Evolutionary conservation across 805 yeast species (phyloP), one percentile per base, ranked within the genome.

Genomic region (Saccharomycopsis microspora): DNA sequence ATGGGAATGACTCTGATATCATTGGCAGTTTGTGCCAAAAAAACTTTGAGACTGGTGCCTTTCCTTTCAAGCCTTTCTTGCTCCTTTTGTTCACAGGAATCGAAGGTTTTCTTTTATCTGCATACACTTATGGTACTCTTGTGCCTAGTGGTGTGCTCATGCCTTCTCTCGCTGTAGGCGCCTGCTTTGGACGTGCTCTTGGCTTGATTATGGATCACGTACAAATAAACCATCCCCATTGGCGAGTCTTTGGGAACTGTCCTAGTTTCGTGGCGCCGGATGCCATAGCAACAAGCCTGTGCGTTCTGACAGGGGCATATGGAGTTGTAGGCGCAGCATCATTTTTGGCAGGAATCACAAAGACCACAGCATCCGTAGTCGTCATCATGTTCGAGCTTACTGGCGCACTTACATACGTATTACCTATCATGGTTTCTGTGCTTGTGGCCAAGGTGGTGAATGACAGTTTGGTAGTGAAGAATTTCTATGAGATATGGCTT

Each of bases 311-410:
- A 0, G 89, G 93, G 0, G 85, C 89, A 0, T 87, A 86, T 58
- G 95, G 95, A 0, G 82, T 86, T 6, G 85, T 87, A 28, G 95
- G 96, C 0, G 87, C 95, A 0, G 95, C 88, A 0, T 72, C 95
- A 1, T 82, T 85, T 47, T 68, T 85, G 55, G 77, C 93, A 0
- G 94, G 95, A 4, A 78, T 82, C 10, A 85, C 95, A 3, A 77
- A 85, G 54, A 74, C 86, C 64, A 85, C 89, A 3, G 81, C 85
- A 53, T 75, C 87, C 41, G 80, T 82, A 5, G 95, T 85, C 11
- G 89, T 86, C 5, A 76, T 87, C 30, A 69, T 85, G 53, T 83
- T 85, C 61, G 96, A 86, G 61, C 65, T 86, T 38, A 85, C 95
- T 0, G 96, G 95, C 30, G 96, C 95, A 0, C 70, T 87, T 43